phyloP scores from a whole-genome alignment of 495 filamentous ascomycete genomes.

The Massariosphaeria phaeospora region DNA sequence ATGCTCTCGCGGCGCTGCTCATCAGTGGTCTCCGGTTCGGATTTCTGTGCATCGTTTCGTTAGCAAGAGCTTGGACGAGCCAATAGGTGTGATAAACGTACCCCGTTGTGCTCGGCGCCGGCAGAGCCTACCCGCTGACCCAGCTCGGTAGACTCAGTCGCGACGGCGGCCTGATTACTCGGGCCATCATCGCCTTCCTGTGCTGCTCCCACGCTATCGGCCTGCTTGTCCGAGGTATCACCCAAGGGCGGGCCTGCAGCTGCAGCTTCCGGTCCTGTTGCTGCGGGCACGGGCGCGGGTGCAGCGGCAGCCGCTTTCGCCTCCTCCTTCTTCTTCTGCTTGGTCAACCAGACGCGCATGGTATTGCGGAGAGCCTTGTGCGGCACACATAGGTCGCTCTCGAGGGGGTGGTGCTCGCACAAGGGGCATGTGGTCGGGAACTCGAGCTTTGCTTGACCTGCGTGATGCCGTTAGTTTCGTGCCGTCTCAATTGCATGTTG shows the following conservation, averaged over 20 bases:
- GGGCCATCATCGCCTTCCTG: background rate
- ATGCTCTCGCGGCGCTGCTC: too few relatives aligned
- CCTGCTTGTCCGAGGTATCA: conserved; percentile 27
- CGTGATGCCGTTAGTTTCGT: background rate
- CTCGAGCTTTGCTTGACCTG: conserved; percentile 67
- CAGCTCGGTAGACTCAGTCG: background rate
- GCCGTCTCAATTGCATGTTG: too few relatives aligned
- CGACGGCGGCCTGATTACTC: background rate
- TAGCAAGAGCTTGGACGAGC: background rate
- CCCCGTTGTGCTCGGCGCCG: background rate
- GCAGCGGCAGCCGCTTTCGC: conserved; percentile 34
- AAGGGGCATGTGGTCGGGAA: conserved; percentile 67
- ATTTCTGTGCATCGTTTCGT: background rate
- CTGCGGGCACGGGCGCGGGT: conserved; percentile 34
- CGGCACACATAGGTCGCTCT: conserved; percentile 77
- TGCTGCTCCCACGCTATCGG: conserved; percentile 7
- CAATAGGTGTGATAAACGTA: background rate
- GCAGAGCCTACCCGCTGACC: background rate
- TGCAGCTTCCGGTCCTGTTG: conserved; percentile 22
- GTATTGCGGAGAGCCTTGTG: conserved; percentile 85
- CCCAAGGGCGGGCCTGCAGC: conserved; percentile 27
- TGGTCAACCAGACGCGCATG: conserved; percentile 79
- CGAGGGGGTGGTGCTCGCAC: conserved; percentile 83
- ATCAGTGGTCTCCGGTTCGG: background rate
- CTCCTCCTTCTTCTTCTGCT: conserved; percentile 79